phyloP scores from a whole-genome alignment of 2,329 filamentous ascomycete genomes.

The Zalaria obscura region DNA sequence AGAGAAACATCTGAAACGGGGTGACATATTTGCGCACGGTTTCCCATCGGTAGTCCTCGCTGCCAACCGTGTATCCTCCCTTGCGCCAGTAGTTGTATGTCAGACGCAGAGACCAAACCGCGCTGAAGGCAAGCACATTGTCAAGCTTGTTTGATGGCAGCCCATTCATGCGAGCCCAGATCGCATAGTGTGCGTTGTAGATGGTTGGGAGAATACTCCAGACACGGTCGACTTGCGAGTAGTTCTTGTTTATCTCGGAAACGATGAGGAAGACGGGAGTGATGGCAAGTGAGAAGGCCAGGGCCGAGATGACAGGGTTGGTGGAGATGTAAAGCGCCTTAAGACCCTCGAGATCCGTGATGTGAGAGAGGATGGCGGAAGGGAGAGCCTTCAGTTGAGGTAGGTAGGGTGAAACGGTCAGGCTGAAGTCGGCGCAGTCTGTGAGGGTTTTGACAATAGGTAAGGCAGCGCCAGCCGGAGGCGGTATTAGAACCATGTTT shows the following conservation, averaged over 20 bases:
- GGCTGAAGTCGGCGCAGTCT: slow-evolving; percentile 64
- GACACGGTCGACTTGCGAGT: slow-evolving; percentile 86
- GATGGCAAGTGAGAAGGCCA: slow-evolving; percentile 59
- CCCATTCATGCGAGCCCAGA: slow-evolving; percentile 68
- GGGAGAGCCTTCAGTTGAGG: slow-evolving; percentile 42
- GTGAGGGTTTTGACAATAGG: slow-evolving; percentile 54
- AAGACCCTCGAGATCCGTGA: slow-evolving; percentile 47
- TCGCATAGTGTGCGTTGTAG: slow-evolving; percentile 70
- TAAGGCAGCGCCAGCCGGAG: slow-evolving; percentile 31
- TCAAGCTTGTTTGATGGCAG: slow-evolving; percentile 59
- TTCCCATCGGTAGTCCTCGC: slow-evolving; percentile 90
- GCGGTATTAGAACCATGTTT: slow-evolving; percentile 4
- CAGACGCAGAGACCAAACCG: slow-evolving; percentile 52
- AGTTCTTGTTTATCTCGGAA: slow-evolving; percentile 82
- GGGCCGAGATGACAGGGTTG: slow-evolving; percentile 68
- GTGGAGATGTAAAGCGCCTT: slow-evolving; percentile 64
- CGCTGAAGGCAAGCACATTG: slow-evolving; percentile 53
- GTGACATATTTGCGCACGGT: slow-evolving; percentile 56
- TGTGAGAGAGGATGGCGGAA: slow-evolving; percentile 35
- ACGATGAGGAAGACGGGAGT: slow-evolving; percentile 57
- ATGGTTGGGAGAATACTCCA: slow-evolving; percentile 85
- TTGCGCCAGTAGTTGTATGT: slow-evolving; percentile 97
- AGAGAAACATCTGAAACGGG: slow-evolving; percentile 56
- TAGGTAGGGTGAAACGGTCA: slow-evolving; percentile 64
- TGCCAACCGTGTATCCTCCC: slow-evolving; percentile 77